Evolutionary conservation across 352 stramenopile genomes (phyloP), one percentile per base, ranked within the genome.

Genomic region (Phytophthora macrochlamydospora): DNA sequence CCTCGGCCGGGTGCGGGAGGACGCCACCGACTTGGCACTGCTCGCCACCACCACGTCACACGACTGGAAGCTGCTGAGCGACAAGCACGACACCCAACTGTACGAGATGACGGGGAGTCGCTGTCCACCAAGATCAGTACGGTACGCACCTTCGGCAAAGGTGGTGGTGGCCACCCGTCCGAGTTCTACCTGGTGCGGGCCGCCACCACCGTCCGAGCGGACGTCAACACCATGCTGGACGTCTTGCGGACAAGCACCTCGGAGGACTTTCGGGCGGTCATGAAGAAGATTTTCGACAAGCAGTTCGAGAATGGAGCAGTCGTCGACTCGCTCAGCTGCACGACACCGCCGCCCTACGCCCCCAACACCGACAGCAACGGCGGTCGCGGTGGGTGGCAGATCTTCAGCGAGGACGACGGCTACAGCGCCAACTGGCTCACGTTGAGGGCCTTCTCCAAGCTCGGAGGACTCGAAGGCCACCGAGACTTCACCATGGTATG

Each of bases 111-210:
- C 63, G 35, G 81, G 79, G 65, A 75, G 35, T 73, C 77, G 31
- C 68, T 90, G 43, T 75, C 81, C 1, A 35, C 51, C 9, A 59
- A 65, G 5, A 63, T 85, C 12, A 79, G 67, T 29, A 85, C 76
- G 3, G 65, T 78, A 7, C 61, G 50, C 2, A 85, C 73, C 2
- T 79, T 85, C 43, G 75, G 68, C 50, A 65, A 62, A 4, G 67
- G 65, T 37, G 75, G 67, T 13, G 75, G 78, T 45, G 72, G 75
- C 44, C 62, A 83, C 40, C 66, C 76, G 30, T 75, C 78, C 43
- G 77, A 88, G 62, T 89, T 83, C 51, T 89, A 89, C 54, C 56
- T 90, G 28, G 73, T 87, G 49, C 81, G 82, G 33, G 79, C 66
- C 2, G 78, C 79, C 12, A 86, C 81, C 7, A 87, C 77, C 3